These are phyloP conservation scores for Clitoria ternatea DNA, from an alignment of 306 rosid genomes.

Conservation along the genomic window DNA sequence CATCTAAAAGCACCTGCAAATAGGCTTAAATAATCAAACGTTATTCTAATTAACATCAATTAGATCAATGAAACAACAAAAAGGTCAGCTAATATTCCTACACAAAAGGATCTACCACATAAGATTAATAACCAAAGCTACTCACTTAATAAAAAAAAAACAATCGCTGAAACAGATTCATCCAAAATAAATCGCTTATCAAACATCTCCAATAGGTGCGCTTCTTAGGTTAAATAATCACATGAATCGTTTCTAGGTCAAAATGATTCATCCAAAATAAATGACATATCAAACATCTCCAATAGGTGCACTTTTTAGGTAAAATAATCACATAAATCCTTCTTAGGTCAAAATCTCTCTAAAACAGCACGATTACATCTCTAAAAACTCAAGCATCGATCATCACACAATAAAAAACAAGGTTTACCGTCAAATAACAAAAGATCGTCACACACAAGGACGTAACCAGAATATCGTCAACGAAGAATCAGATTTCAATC, in stretches of 20 bases:
- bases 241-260: not conserved
- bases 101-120: not conserved
- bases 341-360: not conserved
- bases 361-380: not conserved
- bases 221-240: too few species aligned
- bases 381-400: too few species aligned
- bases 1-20: not conserved
- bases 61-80: not conserved
- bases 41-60: not conserved
- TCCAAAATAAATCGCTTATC: not conserved
- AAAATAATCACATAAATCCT: not conserved
- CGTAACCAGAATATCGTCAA: not conserved
- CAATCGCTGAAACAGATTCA: not conserved
- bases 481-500: conserved; percentile 15
- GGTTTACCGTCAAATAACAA: not conserved
- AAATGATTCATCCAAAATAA: not conserved
- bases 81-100: not conserved
- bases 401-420: too few species aligned
- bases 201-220: not conserved
- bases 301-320: too few species aligned
- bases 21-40: not conserved
- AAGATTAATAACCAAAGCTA: not conserved
- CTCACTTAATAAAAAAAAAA: not conserved
- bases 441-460: not conserved
- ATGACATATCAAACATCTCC: not conserved